These are phyloP conservation scores for Exophiala phaeomuriformis DNA, from an alignment of 2,329 filamentous ascomycete species.

Conservation along the genomic window DNA sequence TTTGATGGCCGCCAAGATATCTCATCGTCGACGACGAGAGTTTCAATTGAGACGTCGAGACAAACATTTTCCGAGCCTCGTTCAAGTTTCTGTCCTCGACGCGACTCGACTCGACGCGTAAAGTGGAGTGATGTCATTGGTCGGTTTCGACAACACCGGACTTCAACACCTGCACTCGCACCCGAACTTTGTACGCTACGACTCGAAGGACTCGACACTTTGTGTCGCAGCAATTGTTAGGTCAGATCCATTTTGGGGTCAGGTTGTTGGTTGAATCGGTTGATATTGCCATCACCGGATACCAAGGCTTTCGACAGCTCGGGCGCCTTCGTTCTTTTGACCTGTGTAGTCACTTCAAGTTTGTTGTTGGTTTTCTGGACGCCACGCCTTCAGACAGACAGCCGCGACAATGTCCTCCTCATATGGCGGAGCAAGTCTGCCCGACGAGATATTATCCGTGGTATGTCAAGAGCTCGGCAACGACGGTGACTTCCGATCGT, in stretches of 20 bases:
- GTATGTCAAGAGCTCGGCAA: conserved; percentile 54
- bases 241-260: too few species aligned
- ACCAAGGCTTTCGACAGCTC: too few species aligned
- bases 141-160: background rate
- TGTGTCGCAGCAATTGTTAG: background rate
- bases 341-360: too few species aligned
- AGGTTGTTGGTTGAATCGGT: too few species aligned
- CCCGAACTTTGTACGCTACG: background rate
- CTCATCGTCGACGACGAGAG: too few species aligned
- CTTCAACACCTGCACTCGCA: background rate
- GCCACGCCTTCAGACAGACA: too few species aligned
- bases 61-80: background rate
- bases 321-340: too few species aligned
- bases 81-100: background rate
- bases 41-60: too few species aligned
- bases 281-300: too few species aligned
- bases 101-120: conserved; percentile 2
- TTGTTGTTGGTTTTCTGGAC: too few species aligned
- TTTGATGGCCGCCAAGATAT: too few species aligned
- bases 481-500: conserved; percentile 51
- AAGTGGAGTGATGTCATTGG: conserved; percentile 11
- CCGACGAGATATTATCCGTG: conserved; percentile 26
- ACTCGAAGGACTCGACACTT: background rate
- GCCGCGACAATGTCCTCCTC: conserved; percentile 8
- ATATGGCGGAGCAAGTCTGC: conserved; percentile 13